Conservation (phyloP, 306 rosid genomes). For the Arachis stenosperma region DNA sequence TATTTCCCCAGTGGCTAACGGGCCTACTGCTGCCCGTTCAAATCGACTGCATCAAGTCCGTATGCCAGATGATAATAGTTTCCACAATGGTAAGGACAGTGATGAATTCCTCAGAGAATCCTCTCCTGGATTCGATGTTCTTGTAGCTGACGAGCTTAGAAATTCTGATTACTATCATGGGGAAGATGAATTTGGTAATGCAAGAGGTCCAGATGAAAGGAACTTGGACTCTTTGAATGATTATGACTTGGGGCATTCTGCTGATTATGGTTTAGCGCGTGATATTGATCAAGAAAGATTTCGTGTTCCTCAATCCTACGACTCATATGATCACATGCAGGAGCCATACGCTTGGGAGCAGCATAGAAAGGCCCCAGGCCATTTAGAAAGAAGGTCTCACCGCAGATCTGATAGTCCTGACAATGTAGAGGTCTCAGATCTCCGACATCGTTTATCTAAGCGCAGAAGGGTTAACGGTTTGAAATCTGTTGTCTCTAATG, state of each 20-base stretch:
- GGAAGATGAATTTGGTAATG: constrained; percentile 73
- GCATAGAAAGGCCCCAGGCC: constrained; percentile 62
- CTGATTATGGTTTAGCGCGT: constrained; percentile 63
- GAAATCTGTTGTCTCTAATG: constrained; percentile 77
- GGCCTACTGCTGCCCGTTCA: constrained; percentile 45
- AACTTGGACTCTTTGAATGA: constrained; percentile 71
- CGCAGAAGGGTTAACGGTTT: constrained; percentile 74
- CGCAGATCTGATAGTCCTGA: constrained; percentile 82
- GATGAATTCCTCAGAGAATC: constrained; percentile 92
- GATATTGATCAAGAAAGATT: constrained; percentile 75
- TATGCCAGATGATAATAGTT: constrained; percentile 66
- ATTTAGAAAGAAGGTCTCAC: constrained; percentile 62
- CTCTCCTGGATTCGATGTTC: constrained; percentile 99
- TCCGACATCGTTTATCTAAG: constrained; percentile 76
- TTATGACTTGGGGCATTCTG: constrained; percentile 64
- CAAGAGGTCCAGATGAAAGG: constrained; percentile 73
- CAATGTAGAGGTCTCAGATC: constrained; percentile 64
- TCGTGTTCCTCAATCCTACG: constrained; percentile 55
- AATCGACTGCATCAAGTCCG: constrained; percentile 56
- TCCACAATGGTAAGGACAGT: constrained; percentile 81
- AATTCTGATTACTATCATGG: constrained; percentile 76
- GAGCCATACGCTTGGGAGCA: constrained; percentile 84
- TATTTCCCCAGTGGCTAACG: constrained; percentile 53
- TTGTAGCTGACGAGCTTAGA: constrained; percentile 88
- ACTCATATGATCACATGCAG: constrained; percentile 70